Conservation (phyloP, 371 early-diverging fungal genomes). For the Dipsacomyces acuminosporus region DNA sequence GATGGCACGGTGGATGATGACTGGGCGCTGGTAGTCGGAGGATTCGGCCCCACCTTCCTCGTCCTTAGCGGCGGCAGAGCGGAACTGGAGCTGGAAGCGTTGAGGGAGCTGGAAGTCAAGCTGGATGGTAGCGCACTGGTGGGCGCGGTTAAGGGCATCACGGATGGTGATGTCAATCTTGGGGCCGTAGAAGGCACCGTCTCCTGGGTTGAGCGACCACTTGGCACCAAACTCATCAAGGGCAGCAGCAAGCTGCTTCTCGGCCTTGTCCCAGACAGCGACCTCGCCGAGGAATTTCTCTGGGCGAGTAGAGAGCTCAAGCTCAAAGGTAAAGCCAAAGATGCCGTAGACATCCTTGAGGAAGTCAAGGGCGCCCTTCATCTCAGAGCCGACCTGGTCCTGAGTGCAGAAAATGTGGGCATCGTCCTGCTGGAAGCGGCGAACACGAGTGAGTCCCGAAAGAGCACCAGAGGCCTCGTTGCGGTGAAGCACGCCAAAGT, state of each 20-base stretch:
- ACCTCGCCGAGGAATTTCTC: conserved; percentile 93
- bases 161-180: conserved; percentile 98
- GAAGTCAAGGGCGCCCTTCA: conserved; percentile 17
- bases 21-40: conserved; percentile 70
- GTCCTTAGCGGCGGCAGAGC: conserved; percentile 52
- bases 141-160: conserved; percentile 90
- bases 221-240: conserved; percentile 68
- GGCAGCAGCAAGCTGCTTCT: conserved; percentile 67
- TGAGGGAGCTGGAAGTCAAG: conserved; percentile 95
- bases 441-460: conserved; percentile 96
- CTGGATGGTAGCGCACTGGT: conserved; percentile 99
- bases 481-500: conserved; percentile 99
- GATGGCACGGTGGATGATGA: conserved; percentile 99
- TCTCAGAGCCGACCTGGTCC: conserved; percentile 13
- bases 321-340: conserved; percentile 55
- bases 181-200: conserved; percentile 99
- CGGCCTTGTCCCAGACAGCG: conserved; percentile 93
- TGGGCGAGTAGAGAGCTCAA: conserved; percentile 96
- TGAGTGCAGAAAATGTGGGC: conserved; percentile 68
- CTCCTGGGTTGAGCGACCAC: conserved; percentile 95
- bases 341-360: conserved; percentile 28
- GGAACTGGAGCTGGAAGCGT: conserved; percentile 89
- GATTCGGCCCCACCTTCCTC: conserved; percentile 36
- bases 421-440: conserved; percentile 99
- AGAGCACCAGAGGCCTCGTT: conserved; percentile 98